Base-by-base conservation (phyloP, 2,329 filamentous ascomycete genomes). In the Exophiala aquamarina region DNA sequence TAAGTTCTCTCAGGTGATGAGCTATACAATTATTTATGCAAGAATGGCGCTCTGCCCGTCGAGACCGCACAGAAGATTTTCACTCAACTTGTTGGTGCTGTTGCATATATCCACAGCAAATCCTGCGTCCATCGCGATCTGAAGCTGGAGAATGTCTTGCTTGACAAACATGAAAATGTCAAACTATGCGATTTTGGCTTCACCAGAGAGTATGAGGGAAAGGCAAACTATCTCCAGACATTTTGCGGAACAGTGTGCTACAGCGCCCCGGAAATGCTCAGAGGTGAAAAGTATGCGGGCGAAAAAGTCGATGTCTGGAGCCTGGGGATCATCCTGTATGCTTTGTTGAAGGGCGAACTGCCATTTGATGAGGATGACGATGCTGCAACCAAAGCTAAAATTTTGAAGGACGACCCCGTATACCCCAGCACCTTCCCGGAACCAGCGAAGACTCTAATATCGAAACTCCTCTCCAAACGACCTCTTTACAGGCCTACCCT, bases 261-360 rank as follows among this genome's bases (percentile, higher is more conserved):
- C 69, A 95, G 90, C 44, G 93, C 93, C 2, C 93, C 93, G 2
- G 93, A 98, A 69, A 98, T 98, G 93, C 77, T 98, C 32, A 95
- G 93, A 67, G 93, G 91, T 31, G 93, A 98, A 67, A 97, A 95
- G 68, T 98, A 98, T 65, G 93, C 91, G 0, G 92, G 90, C 19
- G 90, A 96, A 72, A 97, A 96, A 72, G 92, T 98, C 39, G 93
- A 98, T 63, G 90, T 98, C 3, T 98, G 93, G 93, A 97, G 92
- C 68, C 87, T 91, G 64, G 90, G 90, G 52, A 90, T 95, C 55
- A 95, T 95, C 62, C 77, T 93, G 34, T 93, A 89, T 67, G 88
- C 91, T 31, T 73, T 93, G 56, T 74, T 93, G 23, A 87, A 89
- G 20, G 88, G 88, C 47, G 80, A 88, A 54, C 75, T 98, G 32